These are phyloP conservation scores for Aspergillus piperis DNA, from an alignment of 2,329 filamentous ascomycete genomes.

Conservation along the genomic window DNA sequence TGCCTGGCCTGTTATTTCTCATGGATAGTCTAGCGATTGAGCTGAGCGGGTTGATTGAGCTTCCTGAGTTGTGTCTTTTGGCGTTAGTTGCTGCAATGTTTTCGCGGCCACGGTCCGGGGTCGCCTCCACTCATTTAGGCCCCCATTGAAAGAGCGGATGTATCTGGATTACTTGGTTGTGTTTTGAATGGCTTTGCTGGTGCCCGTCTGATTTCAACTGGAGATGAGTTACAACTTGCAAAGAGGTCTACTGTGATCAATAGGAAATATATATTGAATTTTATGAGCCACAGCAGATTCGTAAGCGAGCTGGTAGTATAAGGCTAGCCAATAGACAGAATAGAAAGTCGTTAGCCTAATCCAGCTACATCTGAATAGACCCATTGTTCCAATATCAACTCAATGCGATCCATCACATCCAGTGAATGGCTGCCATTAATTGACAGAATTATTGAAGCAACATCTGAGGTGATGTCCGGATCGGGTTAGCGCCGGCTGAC, in stretches of 20 bases:
- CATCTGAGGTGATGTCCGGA: neutral
- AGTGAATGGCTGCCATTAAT: neutral
- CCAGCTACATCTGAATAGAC: neutral
- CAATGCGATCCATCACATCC: neutral
- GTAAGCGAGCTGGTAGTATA: neutral
- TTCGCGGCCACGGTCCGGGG: constrained; percentile 17
- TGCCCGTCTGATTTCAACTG: constrained; percentile 12
- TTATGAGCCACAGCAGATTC: neutral
- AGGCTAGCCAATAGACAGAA: too few species aligned
- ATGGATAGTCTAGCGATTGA: constrained; percentile 36
- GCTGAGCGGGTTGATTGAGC: constrained; percentile 31
- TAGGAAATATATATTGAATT: constrained; percentile 25
- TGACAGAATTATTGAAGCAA: too few species aligned
- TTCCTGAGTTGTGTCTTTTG: constrained; percentile 21
- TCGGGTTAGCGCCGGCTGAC: constrained; percentile 3
- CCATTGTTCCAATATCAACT: neutral
- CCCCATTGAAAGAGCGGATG: constrained; percentile 16
- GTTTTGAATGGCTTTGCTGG: constrained; percentile 9
- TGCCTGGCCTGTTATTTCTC: constrained; percentile 24
- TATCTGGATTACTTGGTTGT: constrained; percentile 15
- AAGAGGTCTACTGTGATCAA: constrained; percentile 15
- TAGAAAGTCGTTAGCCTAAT: neutral
- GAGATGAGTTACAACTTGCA: constrained; percentile 7
- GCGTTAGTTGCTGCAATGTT: constrained; percentile 9
- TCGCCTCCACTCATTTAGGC: constrained; percentile 25